Evolutionary conservation across 164 flowering plant genomes (phyloP).

Genomic region (Macadamia integrifolia): DNA sequence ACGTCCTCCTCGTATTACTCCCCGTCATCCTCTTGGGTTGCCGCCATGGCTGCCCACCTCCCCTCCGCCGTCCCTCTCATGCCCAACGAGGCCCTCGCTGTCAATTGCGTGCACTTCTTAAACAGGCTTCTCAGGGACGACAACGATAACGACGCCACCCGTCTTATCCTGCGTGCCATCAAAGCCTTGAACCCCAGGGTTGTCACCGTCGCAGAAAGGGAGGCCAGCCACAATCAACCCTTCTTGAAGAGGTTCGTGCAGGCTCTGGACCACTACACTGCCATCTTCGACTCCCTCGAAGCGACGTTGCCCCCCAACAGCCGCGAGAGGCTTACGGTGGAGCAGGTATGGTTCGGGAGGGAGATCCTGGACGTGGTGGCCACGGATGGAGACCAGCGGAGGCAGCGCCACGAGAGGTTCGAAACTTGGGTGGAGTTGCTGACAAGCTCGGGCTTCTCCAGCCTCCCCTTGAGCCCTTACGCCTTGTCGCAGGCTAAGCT

Average conservation of each 20-base stretch:
- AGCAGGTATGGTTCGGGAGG: constrained; percentile 71
- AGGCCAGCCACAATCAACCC: constrained; percentile 70
- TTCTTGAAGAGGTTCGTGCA: constrained; percentile 60
- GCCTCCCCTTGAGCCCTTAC: constrained; percentile 58
- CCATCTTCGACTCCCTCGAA: constrained; percentile 77
- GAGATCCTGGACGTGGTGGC: constrained; percentile 67
- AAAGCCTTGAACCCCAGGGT: constrained; percentile 68
- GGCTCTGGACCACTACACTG: constrained; percentile 71
- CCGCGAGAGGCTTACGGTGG: constrained; percentile 67
- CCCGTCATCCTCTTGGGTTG: too few species aligned
- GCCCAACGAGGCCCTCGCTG: constrained; percentile 64
- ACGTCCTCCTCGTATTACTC: too few species aligned
- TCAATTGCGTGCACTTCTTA: constrained; percentile 63
- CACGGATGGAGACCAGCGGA: constrained; percentile 50
- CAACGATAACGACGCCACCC: background rate
- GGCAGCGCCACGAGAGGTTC: constrained; percentile 58
- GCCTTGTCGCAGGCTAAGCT: constrained; percentile 89
- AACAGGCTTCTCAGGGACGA: constrained; percentile 52
- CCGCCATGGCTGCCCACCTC: constrained; percentile 14
- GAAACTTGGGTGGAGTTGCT: constrained; percentile 71
- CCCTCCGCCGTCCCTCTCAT: constrained; percentile 26
- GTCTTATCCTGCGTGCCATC: constrained; percentile 48
- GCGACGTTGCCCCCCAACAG: constrained; percentile 83
- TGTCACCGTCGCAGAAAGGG: constrained; percentile 71
- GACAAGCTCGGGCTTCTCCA: constrained; percentile 52